Conservation (phyloP, 169 alveolate species). For the Fabrea salina region DNA sequence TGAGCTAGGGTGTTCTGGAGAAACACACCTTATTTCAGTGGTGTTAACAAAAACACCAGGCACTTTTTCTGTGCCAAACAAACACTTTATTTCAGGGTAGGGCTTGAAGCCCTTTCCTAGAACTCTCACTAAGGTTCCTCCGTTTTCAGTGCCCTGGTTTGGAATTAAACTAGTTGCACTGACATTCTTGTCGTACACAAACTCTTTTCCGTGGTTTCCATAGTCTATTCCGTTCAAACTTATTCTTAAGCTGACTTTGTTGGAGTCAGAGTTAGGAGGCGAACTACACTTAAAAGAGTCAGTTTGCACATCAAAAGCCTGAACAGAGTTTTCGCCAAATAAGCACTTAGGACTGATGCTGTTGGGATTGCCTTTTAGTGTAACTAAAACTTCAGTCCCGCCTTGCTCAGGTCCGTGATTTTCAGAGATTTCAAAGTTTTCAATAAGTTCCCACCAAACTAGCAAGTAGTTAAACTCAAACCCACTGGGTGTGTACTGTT, state of each 20-base stretch:
- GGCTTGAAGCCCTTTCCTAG: slow-evolving; percentile 10
- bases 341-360: background rate
- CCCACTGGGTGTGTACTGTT: background rate
- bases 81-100: background rate
- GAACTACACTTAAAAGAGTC: background rate
- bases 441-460: background rate
- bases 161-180: background rate
- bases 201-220: background rate
- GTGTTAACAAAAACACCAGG: background rate
- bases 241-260: background rate
- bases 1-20: background rate
- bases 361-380: background rate
- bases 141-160: background rate
- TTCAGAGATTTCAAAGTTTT: background rate
- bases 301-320: background rate
- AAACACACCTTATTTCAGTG: background rate
- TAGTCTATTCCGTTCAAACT: slow-evolving; percentile 13
- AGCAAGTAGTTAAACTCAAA: background rate
- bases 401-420: slow-evolving; percentile 15
- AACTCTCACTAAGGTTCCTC: background rate
- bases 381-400: background rate
- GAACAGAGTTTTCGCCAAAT: background rate
- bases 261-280: background rate
- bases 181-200: background rate
- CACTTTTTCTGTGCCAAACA: background rate